phyloP scores from a whole-genome alignment of 371 early-diverging fungal genomes.

The Mortierella sp. region DNA sequence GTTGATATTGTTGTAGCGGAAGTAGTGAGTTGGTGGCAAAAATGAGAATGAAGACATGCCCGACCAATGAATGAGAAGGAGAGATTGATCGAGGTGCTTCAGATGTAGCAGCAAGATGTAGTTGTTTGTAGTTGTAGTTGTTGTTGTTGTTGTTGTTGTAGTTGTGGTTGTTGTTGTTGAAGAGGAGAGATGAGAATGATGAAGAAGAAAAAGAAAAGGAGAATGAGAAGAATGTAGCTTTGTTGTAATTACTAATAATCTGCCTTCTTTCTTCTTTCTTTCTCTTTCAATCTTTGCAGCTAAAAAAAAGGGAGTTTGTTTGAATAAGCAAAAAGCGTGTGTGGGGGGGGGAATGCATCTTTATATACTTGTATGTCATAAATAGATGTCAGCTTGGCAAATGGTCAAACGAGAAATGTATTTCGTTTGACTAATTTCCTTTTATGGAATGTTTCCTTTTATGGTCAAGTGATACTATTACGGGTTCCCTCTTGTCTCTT shows the following conservation, averaged over 20 bases:
- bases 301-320: too few relatives aligned
- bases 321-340: not conserved
- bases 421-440: constrained; percentile 1
- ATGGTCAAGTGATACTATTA: not conserved
- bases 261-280: too few relatives aligned
- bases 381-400: not conserved
- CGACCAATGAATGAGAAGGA: not conserved
- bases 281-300: too few relatives aligned
- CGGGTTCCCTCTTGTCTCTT: too few relatives aligned
- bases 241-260: too few relatives aligned
- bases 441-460: not conserved
- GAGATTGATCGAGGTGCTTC: not conserved
- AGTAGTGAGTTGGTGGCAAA: not conserved
- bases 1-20: not conserved
- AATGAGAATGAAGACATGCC: constrained; percentile 24
- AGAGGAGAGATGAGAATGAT: too few relatives aligned
- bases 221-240: too few relatives aligned
- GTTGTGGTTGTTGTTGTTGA: too few relatives aligned
- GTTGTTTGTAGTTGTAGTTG: too few relatives aligned
- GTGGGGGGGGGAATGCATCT: not conserved
- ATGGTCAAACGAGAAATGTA: not conserved
- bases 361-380: not conserved
- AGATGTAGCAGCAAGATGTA: too few relatives aligned
- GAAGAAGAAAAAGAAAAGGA: too few relatives aligned
- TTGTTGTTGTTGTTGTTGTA: too few relatives aligned